phyloP scores from a whole-genome alignment of 2,329 filamentous ascomycete species.

The Fusarium nodosum region DNA sequence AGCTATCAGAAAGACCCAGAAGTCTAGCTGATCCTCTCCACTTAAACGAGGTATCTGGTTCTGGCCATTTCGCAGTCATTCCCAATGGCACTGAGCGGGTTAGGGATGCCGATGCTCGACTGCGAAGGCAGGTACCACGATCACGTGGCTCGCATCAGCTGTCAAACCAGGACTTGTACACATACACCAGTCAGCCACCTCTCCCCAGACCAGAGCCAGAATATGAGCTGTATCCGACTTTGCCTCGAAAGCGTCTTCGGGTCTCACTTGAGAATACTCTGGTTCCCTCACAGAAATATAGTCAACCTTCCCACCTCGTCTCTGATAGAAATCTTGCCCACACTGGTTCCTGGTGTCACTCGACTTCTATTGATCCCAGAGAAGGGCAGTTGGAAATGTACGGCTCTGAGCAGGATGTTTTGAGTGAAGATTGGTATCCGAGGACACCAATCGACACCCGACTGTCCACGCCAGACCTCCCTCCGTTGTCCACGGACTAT shows the following conservation, averaged over 20 bases:
- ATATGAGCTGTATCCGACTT: constrained; percentile 5
- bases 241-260: constrained; percentile 20
- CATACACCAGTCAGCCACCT: background rate
- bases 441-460: constrained; percentile 35
- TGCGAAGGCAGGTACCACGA: background rate
- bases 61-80: background rate
- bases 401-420: constrained; percentile 3
- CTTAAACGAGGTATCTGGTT: background rate
- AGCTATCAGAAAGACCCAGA: background rate
- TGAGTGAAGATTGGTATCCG: constrained; percentile 30
- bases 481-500: constrained; percentile 42
- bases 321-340: constrained; percentile 24
- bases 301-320: background rate
- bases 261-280: constrained; percentile 16
- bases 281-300: background rate
- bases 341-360: constrained; percentile 43
- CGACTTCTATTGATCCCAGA: background rate
- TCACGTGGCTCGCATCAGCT: constrained; percentile 19
- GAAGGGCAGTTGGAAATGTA: constrained; percentile 2
- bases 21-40: background rate
- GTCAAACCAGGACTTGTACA: background rate
- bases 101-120: constrained; percentile 7
- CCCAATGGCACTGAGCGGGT: constrained; percentile 10
- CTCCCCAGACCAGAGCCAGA: background rate
- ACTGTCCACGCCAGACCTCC: constrained; percentile 45